phyloP scores from a whole-genome alignment of 495 filamentous ascomycete genomes.

The Tuber melanosporum region DNA sequence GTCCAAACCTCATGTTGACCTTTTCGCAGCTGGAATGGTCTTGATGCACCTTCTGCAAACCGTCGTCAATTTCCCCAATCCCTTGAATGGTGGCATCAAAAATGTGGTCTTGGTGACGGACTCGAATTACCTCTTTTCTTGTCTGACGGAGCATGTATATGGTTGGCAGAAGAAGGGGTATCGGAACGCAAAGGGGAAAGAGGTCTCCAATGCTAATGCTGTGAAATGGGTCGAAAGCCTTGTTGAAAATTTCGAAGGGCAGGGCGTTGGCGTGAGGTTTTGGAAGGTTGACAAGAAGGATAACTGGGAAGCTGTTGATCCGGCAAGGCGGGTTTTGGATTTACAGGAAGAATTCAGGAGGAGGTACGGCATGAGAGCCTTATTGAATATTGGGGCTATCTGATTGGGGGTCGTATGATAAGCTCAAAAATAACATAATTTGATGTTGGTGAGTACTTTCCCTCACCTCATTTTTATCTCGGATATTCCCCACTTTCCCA shows the following conservation, averaged over 20 bases:
- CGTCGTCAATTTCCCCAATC: slow-evolving; percentile 8
- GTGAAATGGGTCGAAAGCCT: slow-evolving; percentile 27
- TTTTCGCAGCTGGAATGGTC: slow-evolving; percentile 32
- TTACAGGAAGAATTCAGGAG: slow-evolving; percentile 14
- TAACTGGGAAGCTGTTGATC: slow-evolving; percentile 13
- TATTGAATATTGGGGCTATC: neutral
- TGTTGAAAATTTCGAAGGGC: slow-evolving; percentile 16
- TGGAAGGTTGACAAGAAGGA: slow-evolving; percentile 34
- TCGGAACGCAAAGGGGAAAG: slow-evolving; percentile 23
- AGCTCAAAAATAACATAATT: neutral
- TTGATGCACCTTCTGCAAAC: slow-evolving; percentile 11
- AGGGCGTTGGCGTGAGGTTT: slow-evolving; percentile 20
- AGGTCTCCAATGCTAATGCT: slow-evolving; percentile 20
- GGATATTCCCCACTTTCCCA: neutral
- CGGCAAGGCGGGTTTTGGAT: slow-evolving; percentile 20
- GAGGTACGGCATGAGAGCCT: neutral
- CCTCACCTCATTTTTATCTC: neutral
- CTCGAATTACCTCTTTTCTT: slow-evolving; percentile 26
- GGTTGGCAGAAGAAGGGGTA: slow-evolving; percentile 25
- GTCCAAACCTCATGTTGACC: slow-evolving; percentile 29
- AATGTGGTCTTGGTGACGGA: slow-evolving; percentile 31
- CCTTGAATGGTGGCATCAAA: slow-evolving; percentile 2
- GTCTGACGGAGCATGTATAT: slow-evolving; percentile 22
- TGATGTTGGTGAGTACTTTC: neutral
- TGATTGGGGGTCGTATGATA: neutral